A percentile compares a stretch with the other conserved stretches of the same genome.
Evolutionary conservation across 2,329 filamentous ascomycete genomes (phyloP).

Genomic region (Cladophialophora immunda): DNA sequence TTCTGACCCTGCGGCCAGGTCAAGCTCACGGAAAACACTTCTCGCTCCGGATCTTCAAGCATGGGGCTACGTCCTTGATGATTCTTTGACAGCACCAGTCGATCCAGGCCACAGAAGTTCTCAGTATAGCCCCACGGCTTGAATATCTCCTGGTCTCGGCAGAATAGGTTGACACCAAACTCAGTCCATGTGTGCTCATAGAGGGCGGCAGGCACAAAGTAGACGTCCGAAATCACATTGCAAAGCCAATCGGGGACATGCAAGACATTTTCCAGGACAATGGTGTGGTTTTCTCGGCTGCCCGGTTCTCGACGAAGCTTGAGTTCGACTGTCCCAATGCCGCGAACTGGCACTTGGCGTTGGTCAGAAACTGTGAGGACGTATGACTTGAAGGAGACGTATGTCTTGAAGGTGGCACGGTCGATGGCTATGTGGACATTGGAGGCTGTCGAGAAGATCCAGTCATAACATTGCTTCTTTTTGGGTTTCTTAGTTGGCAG

Average conservation of each 20-base stretch:
- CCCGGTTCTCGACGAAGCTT: constrained; percentile 40
- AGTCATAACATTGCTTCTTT: constrained; percentile 40
- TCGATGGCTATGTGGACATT: constrained; percentile 49
- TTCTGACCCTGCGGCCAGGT: constrained; percentile 40
- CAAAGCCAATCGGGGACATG: constrained; percentile 48
- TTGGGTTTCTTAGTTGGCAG: constrained; percentile 33
- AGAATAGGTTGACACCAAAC: constrained; percentile 39
- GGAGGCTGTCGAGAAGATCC: constrained; percentile 42
- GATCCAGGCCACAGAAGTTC: constrained; percentile 41
- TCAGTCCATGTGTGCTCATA: constrained; percentile 41
- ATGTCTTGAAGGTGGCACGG: constrained; percentile 44
- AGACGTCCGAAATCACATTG: constrained; percentile 43
- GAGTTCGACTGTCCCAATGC: constrained; percentile 47
- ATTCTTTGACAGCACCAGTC: constrained; percentile 35
- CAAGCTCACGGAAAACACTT: constrained; percentile 41
- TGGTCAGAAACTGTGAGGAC: constrained; percentile 40
- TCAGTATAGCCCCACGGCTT: constrained; percentile 41
- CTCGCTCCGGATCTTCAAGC: constrained; percentile 41
- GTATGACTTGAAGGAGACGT: constrained; percentile 42
- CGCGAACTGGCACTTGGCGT: constrained; percentile 42
- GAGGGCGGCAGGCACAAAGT: constrained; percentile 27
- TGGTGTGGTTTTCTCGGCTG: constrained; percentile 39
- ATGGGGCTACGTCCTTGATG: constrained; percentile 39
- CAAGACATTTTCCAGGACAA: constrained; percentile 46
- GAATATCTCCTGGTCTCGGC: constrained; percentile 29